phyloP scores from a whole-genome alignment of 2,329 filamentous ascomycete species.

The Pseudonectria buxi region DNA sequence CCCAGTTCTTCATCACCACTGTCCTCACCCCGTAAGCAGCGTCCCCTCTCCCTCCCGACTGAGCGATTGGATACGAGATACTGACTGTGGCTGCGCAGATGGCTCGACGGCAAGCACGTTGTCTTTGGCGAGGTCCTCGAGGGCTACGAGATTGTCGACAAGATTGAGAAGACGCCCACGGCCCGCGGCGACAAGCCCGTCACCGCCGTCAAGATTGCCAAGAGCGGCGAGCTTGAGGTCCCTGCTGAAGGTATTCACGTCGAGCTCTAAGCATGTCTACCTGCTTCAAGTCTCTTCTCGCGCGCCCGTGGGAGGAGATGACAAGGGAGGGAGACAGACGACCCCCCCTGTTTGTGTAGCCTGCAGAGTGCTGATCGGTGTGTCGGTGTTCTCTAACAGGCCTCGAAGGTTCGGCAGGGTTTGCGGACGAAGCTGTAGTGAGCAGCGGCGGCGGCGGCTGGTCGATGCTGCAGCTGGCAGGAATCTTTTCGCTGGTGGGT shows the following conservation, averaged over 20 bases:
- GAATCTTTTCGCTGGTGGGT: constrained; percentile 14
- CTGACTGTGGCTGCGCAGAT: constrained; percentile 37
- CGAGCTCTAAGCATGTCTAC: constrained; percentile 60
- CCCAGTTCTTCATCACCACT: constrained; percentile 88
- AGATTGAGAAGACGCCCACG: constrained; percentile 69
- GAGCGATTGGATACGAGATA: background rate
- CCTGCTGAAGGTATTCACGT: constrained; percentile 88
- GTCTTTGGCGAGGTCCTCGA: constrained; percentile 86
- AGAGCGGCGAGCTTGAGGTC: constrained; percentile 78
- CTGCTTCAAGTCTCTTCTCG: constrained; percentile 17
- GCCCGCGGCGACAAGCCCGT: constrained; percentile 60
- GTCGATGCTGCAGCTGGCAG: constrained; percentile 17
- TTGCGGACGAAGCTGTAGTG: constrained; percentile 4
- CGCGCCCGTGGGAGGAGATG: background rate
- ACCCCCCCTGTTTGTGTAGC: background rate
- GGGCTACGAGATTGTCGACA: constrained; percentile 72
- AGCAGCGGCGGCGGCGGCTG: constrained; percentile 15
- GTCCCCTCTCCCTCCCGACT: background rate
- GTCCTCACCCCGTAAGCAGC: constrained; percentile 63
- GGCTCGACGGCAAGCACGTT: constrained; percentile 79
- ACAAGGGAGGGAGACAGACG: background rate
- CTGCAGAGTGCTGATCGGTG: constrained; percentile 29
- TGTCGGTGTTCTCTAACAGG: constrained; percentile 20
- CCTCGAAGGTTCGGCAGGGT: constrained; percentile 19
- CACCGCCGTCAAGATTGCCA: constrained; percentile 66